A percentile compares a stretch with the other conserved stretches of the same genome.
Evolutionary conservation across 148 eudicot species (phyloP).

Genomic region (Rheum nobile): DNA sequence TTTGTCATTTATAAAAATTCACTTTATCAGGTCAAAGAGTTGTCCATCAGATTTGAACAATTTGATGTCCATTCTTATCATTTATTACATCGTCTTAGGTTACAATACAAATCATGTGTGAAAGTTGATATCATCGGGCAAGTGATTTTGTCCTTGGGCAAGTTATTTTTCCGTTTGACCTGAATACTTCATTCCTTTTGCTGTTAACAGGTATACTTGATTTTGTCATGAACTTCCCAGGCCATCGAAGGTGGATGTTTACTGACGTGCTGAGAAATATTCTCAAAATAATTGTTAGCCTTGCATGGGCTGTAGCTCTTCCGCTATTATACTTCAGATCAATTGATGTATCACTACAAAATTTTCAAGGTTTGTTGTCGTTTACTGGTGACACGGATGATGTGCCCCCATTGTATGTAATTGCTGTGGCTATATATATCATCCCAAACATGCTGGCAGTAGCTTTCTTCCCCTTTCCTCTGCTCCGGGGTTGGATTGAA

Average conservation of each 20-base stretch:
- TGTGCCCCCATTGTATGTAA: conserved; percentile 61
- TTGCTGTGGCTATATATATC: conserved; percentile 62
- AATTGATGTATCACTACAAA: conserved; percentile 28
- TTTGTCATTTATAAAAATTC: neutral
- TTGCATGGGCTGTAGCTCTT: conserved; percentile 71
- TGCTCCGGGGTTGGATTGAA: conserved; percentile 87
- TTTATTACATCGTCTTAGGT: neutral
- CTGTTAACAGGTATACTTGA: conserved; percentile 66
- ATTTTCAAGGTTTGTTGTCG: conserved; percentile 37
- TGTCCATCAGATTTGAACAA: neutral
- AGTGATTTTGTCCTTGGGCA: neutral
- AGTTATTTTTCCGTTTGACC: neutral
- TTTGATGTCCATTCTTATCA: neutral
- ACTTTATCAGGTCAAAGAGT: neutral
- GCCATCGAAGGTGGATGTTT: conserved; percentile 74
- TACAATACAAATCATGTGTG: neutral
- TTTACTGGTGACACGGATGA: conserved; percentile 48
- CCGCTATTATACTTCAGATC: conserved; percentile 57
- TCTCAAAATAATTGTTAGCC: conserved; percentile 63
- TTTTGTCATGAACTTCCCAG: conserved; percentile 59
- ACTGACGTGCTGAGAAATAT: conserved; percentile 58
- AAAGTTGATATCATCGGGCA: neutral
- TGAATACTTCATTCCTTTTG: conserved; percentile 4
- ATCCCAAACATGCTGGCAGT: conserved; percentile 75
- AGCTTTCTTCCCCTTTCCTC: conserved; percentile 71